Evolutionary conservation across 208 protist species (phyloP), one percentile per base, ranked within the genome.

Genomic region (Acanthamoeba castellanii): DNA sequence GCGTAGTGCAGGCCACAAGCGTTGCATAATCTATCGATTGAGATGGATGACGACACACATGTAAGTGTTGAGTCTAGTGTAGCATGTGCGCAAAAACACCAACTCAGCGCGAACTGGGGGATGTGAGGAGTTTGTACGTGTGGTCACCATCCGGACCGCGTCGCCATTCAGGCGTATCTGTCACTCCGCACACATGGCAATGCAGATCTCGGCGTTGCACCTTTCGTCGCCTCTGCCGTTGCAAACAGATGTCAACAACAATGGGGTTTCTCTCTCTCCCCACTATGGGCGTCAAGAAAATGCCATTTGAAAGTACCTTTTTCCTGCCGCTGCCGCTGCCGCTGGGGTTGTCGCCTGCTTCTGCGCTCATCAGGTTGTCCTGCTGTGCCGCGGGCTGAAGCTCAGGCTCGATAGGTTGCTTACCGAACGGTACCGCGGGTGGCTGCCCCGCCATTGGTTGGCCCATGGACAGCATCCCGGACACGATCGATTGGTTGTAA

Each of bases 141-240:
- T 94, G 91, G 27, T 94, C 91, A 30, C 91, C 91, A 34, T 94
- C 70, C 9, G 91, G 91, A 27, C 91, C 91, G 7, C 91, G 37
- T n/a, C 91, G 34, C 91, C 91, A 94, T 34, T 94, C 91, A n/a
- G 91, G 91, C 42, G 91, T 94, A 32, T 78, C 91, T 81, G 70
- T 85, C 6, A 64, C 91, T 18, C 91, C 91, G 37, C 91, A 94
- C 14, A 85, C 91, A 27, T 94, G 91, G 30, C 91, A 94, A 50
- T 95, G 89, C 47, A 96, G 55, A 95, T 96, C 94, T 25, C 96
- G 59, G 72, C 92, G 94, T 3, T 78, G 42, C 81, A 89, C 92
- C 88, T 95, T 96, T 68, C 96, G 27, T 94, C 94, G 93, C 89
- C 92, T 93, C 82, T 94, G 68, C 61, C 1, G 27, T 72, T 9